phyloP scores from a whole-genome alignment of 2,329 filamentous ascomycete species.

The Aspergillus neoniger region DNA sequence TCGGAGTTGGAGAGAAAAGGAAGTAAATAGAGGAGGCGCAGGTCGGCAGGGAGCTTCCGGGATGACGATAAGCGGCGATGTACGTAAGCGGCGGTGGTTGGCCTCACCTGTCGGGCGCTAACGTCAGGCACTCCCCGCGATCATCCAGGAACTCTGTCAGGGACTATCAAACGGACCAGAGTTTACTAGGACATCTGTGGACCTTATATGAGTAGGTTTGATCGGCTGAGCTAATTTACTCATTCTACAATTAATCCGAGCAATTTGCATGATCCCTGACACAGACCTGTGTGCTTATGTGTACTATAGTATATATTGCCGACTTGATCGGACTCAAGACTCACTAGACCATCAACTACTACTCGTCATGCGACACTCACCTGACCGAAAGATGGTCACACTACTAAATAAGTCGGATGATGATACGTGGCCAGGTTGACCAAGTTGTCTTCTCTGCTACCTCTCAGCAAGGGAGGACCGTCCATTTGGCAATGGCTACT shows the following conservation, averaged over 20 bases:
- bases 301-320: neutral
- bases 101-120: conserved; percentile 17
- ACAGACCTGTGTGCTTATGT: neutral
- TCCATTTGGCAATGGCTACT: neutral
- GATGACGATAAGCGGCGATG: conserved; percentile 2
- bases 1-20: neutral
- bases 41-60: neutral
- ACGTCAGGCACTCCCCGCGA: conserved; percentile 19
- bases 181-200: no score
- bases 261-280: neutral
- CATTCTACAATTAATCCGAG: neutral
- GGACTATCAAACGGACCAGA: neutral
- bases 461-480: neutral
- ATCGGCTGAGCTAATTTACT: no score
- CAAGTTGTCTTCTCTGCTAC: neutral
- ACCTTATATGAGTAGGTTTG: neutral
- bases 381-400: neutral
- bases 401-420: neutral
- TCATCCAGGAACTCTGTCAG: neutral
- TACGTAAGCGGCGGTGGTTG: conserved; percentile 7
- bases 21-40: conserved; percentile 2
- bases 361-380: neutral
- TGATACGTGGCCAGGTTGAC: neutral
- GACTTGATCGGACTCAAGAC: neutral
- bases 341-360: neutral